These are phyloP conservation scores for Puccinellia tenuiflora DNA, from an alignment of 176 grass and related monocot genomes.

Conservation along the genomic window DNA sequence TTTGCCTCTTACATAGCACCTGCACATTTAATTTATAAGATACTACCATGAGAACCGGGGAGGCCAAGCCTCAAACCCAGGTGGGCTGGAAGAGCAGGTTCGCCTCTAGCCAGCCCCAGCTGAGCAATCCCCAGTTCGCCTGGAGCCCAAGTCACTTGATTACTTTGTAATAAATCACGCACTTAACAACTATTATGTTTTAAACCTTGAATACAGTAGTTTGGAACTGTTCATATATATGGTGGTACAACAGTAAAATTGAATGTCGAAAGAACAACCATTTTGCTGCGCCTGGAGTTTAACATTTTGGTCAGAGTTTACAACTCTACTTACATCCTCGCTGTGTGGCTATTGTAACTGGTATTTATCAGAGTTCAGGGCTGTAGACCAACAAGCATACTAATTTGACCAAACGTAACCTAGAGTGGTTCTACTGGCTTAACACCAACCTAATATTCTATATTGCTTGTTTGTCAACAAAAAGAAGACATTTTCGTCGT, in stretches of 20 bases:
- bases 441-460: not conserved
- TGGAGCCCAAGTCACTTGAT: not conserved
- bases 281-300: not conserved
- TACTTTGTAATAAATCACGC: slow-evolving; percentile 21
- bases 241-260: not conserved
- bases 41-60: too few relatives aligned
- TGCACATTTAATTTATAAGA: not conserved
- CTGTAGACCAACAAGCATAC: not conserved
- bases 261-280: not conserved
- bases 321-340: not conserved
- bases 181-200: not conserved
- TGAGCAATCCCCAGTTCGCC: not conserved
- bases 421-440: not conserved
- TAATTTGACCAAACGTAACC: not conserved
- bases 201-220: not conserved
- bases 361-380: too few relatives aligned
- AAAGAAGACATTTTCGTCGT: not conserved
- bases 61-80: not conserved
- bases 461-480: not conserved
- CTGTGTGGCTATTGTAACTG: too few relatives aligned
- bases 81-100: not conserved
- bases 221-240: not conserved
- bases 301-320: not conserved
- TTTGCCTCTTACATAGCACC: not conserved
- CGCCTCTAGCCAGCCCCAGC: not conserved